Evolutionary conservation across 768 basidiomycete genomes (phyloP).

Genomic region (Cystobasidium ongulense): DNA sequence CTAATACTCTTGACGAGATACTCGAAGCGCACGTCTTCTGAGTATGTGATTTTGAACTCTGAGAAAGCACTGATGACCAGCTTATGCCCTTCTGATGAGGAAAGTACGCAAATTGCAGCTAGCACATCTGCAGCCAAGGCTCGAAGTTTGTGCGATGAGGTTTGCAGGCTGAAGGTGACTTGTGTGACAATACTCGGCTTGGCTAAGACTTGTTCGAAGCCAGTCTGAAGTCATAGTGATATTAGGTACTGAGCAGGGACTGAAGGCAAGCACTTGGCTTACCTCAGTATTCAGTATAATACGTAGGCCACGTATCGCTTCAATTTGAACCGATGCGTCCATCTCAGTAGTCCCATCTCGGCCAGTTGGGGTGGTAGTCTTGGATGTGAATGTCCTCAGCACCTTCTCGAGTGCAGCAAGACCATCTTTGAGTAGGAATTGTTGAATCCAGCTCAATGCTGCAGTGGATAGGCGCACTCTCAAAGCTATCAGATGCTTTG

Average conservation of each 20-base stretch:
- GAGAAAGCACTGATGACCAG: slow-evolving; percentile 69
- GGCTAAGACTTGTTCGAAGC: slow-evolving; percentile 60
- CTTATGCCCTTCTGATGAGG: slow-evolving; percentile 59
- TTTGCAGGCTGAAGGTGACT: slow-evolving; percentile 62
- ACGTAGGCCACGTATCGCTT: slow-evolving; percentile 69
- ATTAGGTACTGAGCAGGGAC: no score
- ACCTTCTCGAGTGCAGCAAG: slow-evolving; percentile 57
- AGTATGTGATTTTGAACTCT: slow-evolving; percentile 63
- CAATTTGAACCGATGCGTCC: slow-evolving; percentile 61
- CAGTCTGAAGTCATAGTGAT: slow-evolving; percentile 57
- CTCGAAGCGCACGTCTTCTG: slow-evolving; percentile 73
- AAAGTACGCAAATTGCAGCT: slow-evolving; percentile 75
- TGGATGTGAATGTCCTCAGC: slow-evolving; percentile 59
- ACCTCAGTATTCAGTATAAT: slow-evolving; percentile 80
- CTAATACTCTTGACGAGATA: slow-evolving; percentile 60
- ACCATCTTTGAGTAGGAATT: slow-evolving; percentile 63
- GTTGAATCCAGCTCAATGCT: slow-evolving; percentile 65
- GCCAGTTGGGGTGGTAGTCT: slow-evolving; percentile 60
- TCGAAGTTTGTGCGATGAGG: slow-evolving; percentile 59
- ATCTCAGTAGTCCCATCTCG: slow-evolving; percentile 52
- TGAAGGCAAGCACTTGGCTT: no score
- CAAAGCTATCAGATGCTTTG: slow-evolving; percentile 69
- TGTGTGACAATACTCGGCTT: slow-evolving; percentile 62
- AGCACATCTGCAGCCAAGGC: slow-evolving; percentile 66
- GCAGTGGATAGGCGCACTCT: slow-evolving; percentile 80